Percentiles rank a stretch among this genome's conserved stretches.
phyloP scores from a whole-genome alignment of 208 protist genomes.

The Leishmania lainsoni region DNA sequence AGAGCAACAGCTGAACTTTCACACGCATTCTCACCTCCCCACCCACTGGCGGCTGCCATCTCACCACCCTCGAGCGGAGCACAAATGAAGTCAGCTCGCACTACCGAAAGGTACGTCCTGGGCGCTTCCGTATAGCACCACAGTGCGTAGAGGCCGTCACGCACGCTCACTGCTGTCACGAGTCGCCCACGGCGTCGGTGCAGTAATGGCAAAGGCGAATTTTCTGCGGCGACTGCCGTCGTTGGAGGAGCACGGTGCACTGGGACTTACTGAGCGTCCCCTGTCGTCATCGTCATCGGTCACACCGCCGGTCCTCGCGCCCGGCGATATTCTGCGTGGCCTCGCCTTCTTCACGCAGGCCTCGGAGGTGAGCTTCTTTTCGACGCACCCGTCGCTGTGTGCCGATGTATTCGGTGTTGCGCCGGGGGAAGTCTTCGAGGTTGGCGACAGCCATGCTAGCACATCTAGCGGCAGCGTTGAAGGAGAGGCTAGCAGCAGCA shows the following conservation, averaged over 20 bases:
- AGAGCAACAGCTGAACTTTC: background rate
- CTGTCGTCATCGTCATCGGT: background rate
- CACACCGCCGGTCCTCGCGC: constrained; percentile 15
- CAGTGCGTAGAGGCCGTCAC: background rate
- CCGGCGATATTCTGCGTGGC: constrained; percentile 70
- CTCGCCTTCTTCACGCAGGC: constrained; percentile 62
- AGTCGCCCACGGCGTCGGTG: constrained; percentile 10
- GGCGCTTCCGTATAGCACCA: constrained; percentile 19
- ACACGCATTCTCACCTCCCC: background rate
- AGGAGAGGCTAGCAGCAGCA: background rate
- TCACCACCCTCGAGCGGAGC: background rate
- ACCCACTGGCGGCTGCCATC: background rate
- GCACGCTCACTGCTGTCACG: constrained; percentile 12
- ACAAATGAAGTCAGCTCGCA: constrained; percentile 1
- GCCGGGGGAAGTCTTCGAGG: constrained; percentile 59
- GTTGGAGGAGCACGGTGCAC: background rate
- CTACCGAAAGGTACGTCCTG: constrained; percentile 5
- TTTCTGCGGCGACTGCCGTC: background rate
- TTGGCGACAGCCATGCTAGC: constrained; percentile 25
- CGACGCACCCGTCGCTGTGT: constrained; percentile 59
- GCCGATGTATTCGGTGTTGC: constrained; percentile 62
- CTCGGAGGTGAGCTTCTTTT: constrained; percentile 65
- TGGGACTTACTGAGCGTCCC: background rate
- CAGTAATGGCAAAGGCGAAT: background rate
- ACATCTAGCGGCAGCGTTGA: background rate